Evolutionary conservation across 257 asterid species (phyloP), one percentile per base, ranked within the genome.

Genomic region (Solanum etuberosum): DNA sequence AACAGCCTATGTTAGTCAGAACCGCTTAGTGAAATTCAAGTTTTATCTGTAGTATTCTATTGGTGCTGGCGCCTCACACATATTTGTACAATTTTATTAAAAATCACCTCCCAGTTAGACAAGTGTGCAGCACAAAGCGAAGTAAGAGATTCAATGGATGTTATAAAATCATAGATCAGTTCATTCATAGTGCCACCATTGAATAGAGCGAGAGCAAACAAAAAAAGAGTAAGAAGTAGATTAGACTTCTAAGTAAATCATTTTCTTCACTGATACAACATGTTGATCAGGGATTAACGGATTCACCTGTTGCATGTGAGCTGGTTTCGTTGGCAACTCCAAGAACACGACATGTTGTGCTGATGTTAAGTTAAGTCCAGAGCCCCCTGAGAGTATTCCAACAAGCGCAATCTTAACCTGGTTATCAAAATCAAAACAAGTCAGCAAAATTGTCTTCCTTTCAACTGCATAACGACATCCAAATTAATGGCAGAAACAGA

Each of bases 351-450:
- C 99, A 90, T 91, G 93, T 89, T 91, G 94, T 7, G 99, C 99
- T 67, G 98, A 90, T n/a, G 98, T 92, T 90, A 97, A 90, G 90
- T 94, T 95, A 68, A 97, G 98, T 85, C 99, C 99, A 83, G 95
- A 90, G 88, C 99, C 95, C 88, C 99, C 99, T 87, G 99, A 97
- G 88, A 96, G 95, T 87, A 97, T 95, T 90, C 99, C 99, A 84
- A 95, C 91, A 86, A 97, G 86, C 15, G 99, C 99, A 87, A 95
- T 93, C 94, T 93, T 97, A 83, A 95, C 97, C 99, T 97, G 92
- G 51, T 72, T 27, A 46, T 3, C 40, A 80, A 46, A 43, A 80
- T 16, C 20, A 80, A 46, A 80, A 80, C 42, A 80, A 29, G 18
- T 48, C 85, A 27, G 68, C 29, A 31, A 29, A 29, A 46, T 20